phyloP scores from a whole-genome alignment of 331 rosid species.

The Arachis monticola region DNA sequence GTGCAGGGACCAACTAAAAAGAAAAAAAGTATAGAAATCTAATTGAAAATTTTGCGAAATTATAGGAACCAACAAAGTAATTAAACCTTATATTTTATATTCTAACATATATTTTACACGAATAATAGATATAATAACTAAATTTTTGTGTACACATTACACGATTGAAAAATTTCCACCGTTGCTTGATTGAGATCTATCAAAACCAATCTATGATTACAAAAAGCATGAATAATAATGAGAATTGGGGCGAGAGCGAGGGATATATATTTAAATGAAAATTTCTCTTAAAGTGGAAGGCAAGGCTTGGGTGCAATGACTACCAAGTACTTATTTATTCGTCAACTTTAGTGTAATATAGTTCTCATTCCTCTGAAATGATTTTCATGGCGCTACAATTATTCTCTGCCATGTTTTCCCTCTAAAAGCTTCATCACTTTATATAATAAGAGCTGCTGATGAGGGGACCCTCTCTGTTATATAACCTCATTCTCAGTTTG shows the following conservation, averaged over 20 bases:
- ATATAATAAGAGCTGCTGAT: slow-evolving; percentile 20
- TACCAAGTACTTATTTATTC: slow-evolving; percentile 32
- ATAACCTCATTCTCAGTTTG: slow-evolving; percentile 33
- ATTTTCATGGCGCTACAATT: slow-evolving; percentile 20
- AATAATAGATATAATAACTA: no score
- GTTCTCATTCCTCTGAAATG: slow-evolving; percentile 26
- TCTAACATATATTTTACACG: no score
- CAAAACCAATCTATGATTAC: slow-evolving; percentile 12
- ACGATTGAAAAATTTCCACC: neutral
- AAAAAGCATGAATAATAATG: slow-evolving; percentile 8
- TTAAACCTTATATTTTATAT: no score
- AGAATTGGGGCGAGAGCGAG: neutral
- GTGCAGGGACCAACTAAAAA: no score
- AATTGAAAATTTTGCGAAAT: no score
- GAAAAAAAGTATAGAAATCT: no score
- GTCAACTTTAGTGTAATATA: slow-evolving; percentile 31
- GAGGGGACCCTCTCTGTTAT: slow-evolving; percentile 25
- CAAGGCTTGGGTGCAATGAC: slow-evolving; percentile 19
- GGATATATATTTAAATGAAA: slow-evolving; percentile 10
- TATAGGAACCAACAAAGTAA: no score
- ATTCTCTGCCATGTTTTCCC: slow-evolving; percentile 36
- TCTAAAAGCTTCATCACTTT: slow-evolving; percentile 2
- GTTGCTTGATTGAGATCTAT: slow-evolving; percentile 8
- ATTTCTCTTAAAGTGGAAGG: slow-evolving; percentile 34
- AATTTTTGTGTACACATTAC: neutral